These are phyloP conservation scores for Arabidopsis lyrata DNA, from an alignment of 441 rosid species.

Conservation along the genomic window DNA sequence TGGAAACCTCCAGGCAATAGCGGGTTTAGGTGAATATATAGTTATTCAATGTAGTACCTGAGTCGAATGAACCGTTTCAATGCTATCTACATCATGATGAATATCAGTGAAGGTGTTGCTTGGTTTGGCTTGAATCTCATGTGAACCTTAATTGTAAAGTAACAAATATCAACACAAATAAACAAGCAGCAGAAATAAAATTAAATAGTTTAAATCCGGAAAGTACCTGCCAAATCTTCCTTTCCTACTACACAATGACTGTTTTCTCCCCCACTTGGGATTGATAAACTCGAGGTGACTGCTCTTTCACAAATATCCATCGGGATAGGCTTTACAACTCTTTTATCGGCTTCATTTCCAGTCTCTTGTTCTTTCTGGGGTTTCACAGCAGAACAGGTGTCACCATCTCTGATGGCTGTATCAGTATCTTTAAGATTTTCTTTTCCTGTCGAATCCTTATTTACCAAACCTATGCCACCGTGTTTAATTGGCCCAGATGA, in stretches of 20 bases:
- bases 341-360: conserved; percentile 53
- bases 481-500: conserved; percentile 51
- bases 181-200: conserved; percentile 4
- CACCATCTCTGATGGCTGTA: conserved; percentile 50
- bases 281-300: conserved; percentile 49
- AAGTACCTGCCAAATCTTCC: conserved; percentile 42
- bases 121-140: conserved; percentile 58
- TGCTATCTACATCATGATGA: conserved; percentile 31
- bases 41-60: conserved; percentile 26
- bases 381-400: conserved; percentile 37
- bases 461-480: conserved; percentile 53
- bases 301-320: conserved; percentile 48
- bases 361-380: conserved; percentile 57
- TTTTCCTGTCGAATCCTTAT: conserved; percentile 55
- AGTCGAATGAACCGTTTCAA: conserved; percentile 26
- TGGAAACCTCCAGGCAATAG: conserved; percentile 27
- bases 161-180: conserved; percentile 17
- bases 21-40: neutral
- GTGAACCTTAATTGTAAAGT: conserved; percentile 33
- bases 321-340: conserved; percentile 49
- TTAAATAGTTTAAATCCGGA: neutral
- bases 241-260: conserved; percentile 49
- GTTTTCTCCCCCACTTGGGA: conserved; percentile 55
- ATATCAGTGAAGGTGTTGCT: conserved; percentile 31
- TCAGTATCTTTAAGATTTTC: conserved; percentile 49